These are phyloP conservation scores for Pestalotiopsis sp. DNA, from an alignment of 2,329 filamentous ascomycete genomes.

Conservation along the genomic window DNA sequence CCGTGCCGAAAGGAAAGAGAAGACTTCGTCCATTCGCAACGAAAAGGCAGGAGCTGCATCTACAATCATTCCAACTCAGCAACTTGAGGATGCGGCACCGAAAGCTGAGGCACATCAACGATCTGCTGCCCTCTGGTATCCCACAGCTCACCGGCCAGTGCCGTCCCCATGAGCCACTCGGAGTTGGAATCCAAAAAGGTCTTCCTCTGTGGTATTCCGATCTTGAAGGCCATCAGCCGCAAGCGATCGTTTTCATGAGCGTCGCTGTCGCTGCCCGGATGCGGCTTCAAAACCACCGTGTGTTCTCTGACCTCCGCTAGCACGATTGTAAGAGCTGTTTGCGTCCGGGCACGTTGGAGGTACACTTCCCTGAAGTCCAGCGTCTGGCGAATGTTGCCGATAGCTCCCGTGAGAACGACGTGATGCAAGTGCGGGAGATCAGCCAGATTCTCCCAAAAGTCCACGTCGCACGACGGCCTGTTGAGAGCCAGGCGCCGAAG, in stretches of 20 bases:
- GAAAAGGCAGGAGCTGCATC: too few species aligned
- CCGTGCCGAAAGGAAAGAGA: too few species aligned
- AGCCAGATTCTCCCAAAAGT: constrained; percentile 12
- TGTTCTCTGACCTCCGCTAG: constrained; percentile 6
- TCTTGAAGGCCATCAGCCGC: constrained; percentile 1
- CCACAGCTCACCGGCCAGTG: constrained; percentile 4
- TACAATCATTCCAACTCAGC: not conserved
- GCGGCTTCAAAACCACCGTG: not conserved
- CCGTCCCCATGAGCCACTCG: constrained; percentile 8
- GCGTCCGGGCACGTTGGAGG: not conserved
- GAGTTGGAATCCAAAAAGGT: constrained; percentile 10
- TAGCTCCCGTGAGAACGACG: constrained; percentile 4
- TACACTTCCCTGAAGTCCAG: constrained; percentile 4
- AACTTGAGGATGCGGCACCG: not conserved
- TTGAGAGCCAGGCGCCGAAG: constrained; percentile 11
- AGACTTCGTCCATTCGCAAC: too few species aligned
- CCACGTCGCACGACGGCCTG: constrained; percentile 3
- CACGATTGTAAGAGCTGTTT: not conserved
- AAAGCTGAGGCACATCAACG: not conserved
- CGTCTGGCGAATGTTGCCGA: not conserved
- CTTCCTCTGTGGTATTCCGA: not conserved
- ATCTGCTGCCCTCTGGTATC: not conserved
- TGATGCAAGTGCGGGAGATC: constrained; percentile 7
- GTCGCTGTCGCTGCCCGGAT: not conserved
- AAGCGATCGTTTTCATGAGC: not conserved